Evolutionary conservation across 768 basidiomycete species (phyloP).

Genomic region (Candolleomyces aberdarensis): DNA sequence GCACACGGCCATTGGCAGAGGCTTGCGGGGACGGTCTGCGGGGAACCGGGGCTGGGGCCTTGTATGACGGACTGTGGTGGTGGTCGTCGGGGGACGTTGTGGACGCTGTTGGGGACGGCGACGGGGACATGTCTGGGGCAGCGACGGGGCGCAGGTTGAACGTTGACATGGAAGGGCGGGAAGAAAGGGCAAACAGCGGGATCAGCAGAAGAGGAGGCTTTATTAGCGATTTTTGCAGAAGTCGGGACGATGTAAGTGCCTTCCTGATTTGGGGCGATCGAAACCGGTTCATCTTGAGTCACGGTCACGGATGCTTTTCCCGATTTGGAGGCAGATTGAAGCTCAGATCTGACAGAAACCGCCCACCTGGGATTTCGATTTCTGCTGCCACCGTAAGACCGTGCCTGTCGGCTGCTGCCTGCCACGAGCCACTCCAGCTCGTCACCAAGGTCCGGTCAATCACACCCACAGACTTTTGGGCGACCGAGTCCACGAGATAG

Average conservation of each 20-base stretch:
- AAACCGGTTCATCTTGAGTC: background rate
- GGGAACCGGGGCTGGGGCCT: conserved; percentile 20
- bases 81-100: conserved; percentile 44
- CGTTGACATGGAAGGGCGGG: conserved; percentile 25
- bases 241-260: background rate
- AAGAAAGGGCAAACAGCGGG: conserved; percentile 13
- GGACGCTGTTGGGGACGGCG: conserved; percentile 52
- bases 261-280: conserved; percentile 1
- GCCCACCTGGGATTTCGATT: background rate
- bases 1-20: conserved; percentile 29
- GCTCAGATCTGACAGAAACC: conserved; percentile 10
- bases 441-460: too few relatives aligned
- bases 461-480: too few relatives aligned
- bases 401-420: conserved; percentile 6
- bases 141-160: conserved; percentile 61
- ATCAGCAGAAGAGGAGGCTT: background rate
- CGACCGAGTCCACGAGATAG: too few relatives aligned
- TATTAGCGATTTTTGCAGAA: conserved; percentile 1
- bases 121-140: conserved; percentile 23
- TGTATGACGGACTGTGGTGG: conserved; percentile 30
- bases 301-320: background rate
- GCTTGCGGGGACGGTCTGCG: conserved; percentile 29
- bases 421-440: too few relatives aligned
- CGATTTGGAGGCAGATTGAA: background rate
- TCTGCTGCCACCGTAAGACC: conserved; percentile 10